Evolutionary conservation across 2,329 filamentous ascomycete species (phyloP), one percentile per base, ranked within the genome.

Genomic region (Arthrobotrys musiformis): DNA sequence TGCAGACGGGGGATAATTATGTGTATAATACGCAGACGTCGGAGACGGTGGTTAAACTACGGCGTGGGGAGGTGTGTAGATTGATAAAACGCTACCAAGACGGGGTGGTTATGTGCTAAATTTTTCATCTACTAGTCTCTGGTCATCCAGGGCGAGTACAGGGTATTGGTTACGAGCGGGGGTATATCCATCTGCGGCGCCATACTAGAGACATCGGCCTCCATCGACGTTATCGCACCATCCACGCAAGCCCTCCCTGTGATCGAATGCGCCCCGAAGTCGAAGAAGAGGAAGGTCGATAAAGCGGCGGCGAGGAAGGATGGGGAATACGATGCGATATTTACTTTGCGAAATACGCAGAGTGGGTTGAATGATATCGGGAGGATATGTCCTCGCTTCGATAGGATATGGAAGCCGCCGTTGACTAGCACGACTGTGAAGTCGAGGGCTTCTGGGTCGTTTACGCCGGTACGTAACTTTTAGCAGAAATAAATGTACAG

Each of bases 191-290:
- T 94, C 26, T 87, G 89, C 13, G 91, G 92, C 15, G 89, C 91
- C 5, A 87, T 86, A 5, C 82, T 94, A 2, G 84, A 85, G 9
- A 82, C 86, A 0, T 85, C 86, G 0, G 83, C 86, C 26, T 82
- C 80, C 0, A 4, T 84, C 87, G 79, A 89, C 88, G 85, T 85
- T 92, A 15, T 89, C 82, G 90, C 91, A 15, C 88, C 91, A 0
- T 87, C 88, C 46, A 92, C 90, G 40, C 89, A 93, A 81, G 89
- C 92, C 0, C 83, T 94, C 0, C 91, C 91, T 0, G 88, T 91
- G 0, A 85, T 94, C 35, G 84, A 88, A 33, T 77, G 54, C 89
- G 86, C 48, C 81, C 17, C 68, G n/a, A 70, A 66, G 22, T 70
- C 66, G 2, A 70, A 72, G 35, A 77, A 70, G 50, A 26, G 50